Base-by-base conservation (phyloP, 805 yeast genomes). In the Wickerhamomyces bisporus region DNA sequence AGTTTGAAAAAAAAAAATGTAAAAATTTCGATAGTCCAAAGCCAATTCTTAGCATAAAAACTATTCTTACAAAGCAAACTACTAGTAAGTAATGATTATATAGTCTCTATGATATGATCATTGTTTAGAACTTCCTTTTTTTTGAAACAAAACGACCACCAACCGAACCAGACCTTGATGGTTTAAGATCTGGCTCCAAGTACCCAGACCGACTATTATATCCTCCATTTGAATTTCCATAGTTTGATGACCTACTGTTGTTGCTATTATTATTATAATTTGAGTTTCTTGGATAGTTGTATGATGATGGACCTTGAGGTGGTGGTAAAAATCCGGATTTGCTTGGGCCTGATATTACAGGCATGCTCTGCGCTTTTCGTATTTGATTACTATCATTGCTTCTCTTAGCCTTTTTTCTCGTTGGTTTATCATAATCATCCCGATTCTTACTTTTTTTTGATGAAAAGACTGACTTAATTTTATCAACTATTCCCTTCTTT, bases 361-460 rank as follows among this genome's bases (percentile, higher is more conserved):
- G 40, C 52, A 45, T 26, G 36, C 55, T 46, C 43, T 52, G 36
- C 36, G 52, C 37, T 35, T 43, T 42, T 38, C 51, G 50, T 33
- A 40, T 34, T 15, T 34, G 16, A 8, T 34, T 14, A 13, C 17
- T 29, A 3, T 27, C 26, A 33, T 55, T 50, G 34, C 46, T 47
- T 45, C 49, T 51, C 37, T 32, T 49, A 24, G 43, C 42, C 34
- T 42, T 46, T 41, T 43, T 41, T 24, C 28, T 27, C 4, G 31
- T 19, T 20, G 37, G 31, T 14, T 20, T 21, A 20, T 5, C 16
- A 9, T 26, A 30, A 25, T 17, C 17, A 7, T 6, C 13, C 41
- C 45, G 43, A 34, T 45, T 42, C 26, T 39, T 47, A 28, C 44
- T 47, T 35, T 51, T 55, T 33, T 44, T 47, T 4, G 32, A 30